Base-by-base conservation (phyloP, 2,329 filamentous ascomycete genomes). In the Fusarium foetens region DNA sequence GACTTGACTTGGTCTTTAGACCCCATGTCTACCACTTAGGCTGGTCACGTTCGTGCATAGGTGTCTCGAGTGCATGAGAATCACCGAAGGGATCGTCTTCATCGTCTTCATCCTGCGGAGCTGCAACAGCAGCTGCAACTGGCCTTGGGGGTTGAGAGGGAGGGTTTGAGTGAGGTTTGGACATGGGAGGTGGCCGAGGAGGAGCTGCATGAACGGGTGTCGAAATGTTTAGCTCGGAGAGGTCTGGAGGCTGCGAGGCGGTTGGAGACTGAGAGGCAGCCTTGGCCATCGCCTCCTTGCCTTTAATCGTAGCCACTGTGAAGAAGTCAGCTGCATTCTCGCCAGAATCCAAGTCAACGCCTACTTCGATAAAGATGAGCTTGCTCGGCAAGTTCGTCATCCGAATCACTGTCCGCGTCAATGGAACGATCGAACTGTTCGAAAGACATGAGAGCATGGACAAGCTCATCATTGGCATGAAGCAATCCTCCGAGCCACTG, bases 391-490 rank as follows among this genome's bases (percentile, higher is more conserved):
- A 89, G 79, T 75, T 89, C 92, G 68, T 92, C 90, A 63, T 92
- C 90, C 3, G 90, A 92, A 80, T 93, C 90, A 73, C 90, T 92
- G 78, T 93, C 91, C 10, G 90, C 90, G 72, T 94, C 92, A 71
- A 95, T 93, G 52, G 93, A 94, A 68, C 92, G 91, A 79, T 99
- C 95, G 71, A 98, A 89, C 75, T 98, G 93, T 82, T 98, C 95
- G 78, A 94, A 99, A 0, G 94, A 93, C 89, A 97, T 97, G 63
- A 99, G 87, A 3, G 95, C 94, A 69, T 92, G 92, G 43, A 98
- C 93, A n/a, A 99, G 91, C 81, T 97, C 93, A 77, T 99, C 96
- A 77, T 99, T 98, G 72, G 95, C 95, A 77, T 96, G 94, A 23
- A 99, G 90, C 8, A 99, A 87, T 68, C 94, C 92, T 45, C 95